Base-by-base conservation (phyloP, 2,329 filamentous ascomycete species). In the Trichoderma brevicompactum region DNA sequence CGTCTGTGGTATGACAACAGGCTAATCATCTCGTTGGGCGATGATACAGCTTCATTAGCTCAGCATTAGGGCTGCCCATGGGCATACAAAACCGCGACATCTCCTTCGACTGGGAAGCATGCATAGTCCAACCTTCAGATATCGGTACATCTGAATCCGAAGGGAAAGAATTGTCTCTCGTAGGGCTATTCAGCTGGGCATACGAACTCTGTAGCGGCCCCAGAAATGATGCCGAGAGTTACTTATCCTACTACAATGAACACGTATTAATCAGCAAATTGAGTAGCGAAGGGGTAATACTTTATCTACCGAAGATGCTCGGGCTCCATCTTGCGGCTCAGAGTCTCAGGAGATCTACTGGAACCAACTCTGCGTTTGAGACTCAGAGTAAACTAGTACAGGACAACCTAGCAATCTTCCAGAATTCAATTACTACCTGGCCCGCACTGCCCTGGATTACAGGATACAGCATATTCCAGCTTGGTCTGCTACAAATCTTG, bases 21-120 rank as follows among this genome's bases (percentile, higher is more conserved):
- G 23, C 23, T 28, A 28, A 28, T 28, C 23, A 28, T 28, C 5
- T 28, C 23, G 5, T 28, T 28, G 23, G 23, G 23, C 23, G 23
- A 2, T 28, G 23, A 28, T 28, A 32, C n/a, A 59, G 62, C 28
- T 36, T 15, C 9, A 59, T 59, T 32, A 65, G 62, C 53, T 58
- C 62, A 6, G 62, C 53, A 19, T 19, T 65, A n/a, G 62, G 62
- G 8, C 17, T 65, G 19, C 62, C 62, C 5, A 65, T 65, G 62
- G 43, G 62, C 3, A 65, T 50, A 13, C 53, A 44, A 32, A 65
- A 59, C 7, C 54, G 52, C n/a, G 62, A 65, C 28, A 59, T 65
- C 7, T 58, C 62, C 10, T 43, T 55, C 4, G 54, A 52, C n/a
- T 50, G 44, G 43, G 53, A 50, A 5, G 38, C 53, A 43, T 17